A percentile compares a stretch with the other conserved stretches of the same genome.
phyloP scores from a whole-genome alignment of 768 basidiomycete species.

The Cystobasidium ongulense region DNA sequence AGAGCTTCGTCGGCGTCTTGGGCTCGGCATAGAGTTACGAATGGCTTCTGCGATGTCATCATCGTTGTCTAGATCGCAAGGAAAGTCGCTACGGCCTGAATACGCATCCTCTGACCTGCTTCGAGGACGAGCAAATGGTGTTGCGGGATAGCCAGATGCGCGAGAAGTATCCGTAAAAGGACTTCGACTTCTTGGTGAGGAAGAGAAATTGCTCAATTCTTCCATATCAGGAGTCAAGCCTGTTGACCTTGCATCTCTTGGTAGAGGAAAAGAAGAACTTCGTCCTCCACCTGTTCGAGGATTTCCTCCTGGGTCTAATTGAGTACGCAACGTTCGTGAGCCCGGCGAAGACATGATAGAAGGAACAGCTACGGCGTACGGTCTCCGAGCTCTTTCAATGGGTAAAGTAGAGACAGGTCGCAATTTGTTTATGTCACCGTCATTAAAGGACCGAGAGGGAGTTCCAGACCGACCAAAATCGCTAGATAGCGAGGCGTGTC shows the following conservation, averaged over 20 bases:
- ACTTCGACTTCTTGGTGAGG: neutral
- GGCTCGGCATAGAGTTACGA: neutral
- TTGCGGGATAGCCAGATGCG: neutral
- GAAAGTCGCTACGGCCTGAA: neutral
- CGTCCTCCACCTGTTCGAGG: neutral
- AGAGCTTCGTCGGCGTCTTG: neutral
- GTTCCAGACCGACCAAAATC: no score
- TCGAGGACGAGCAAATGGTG: neutral
- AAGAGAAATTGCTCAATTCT: neutral
- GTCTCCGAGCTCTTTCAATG: neutral
- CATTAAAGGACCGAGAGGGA: no score
- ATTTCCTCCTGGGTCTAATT: no score
- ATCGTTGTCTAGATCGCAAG: neutral
- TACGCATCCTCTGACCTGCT: neutral
- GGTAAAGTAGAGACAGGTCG: neutral
- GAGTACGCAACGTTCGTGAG: neutral
- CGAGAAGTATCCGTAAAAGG: neutral
- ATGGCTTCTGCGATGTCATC: neutral
- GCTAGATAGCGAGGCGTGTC: no score
- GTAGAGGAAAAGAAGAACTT: neutral
- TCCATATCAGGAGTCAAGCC: neutral
- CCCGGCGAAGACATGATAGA: neutral
- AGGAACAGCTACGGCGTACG: neutral
- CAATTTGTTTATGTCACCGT: no score
- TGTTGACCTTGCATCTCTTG: neutral